Evolutionary conservation across 495 filamentous ascomycete genomes (phyloP).

Genomic region (Daldinia caldariorum): DNA sequence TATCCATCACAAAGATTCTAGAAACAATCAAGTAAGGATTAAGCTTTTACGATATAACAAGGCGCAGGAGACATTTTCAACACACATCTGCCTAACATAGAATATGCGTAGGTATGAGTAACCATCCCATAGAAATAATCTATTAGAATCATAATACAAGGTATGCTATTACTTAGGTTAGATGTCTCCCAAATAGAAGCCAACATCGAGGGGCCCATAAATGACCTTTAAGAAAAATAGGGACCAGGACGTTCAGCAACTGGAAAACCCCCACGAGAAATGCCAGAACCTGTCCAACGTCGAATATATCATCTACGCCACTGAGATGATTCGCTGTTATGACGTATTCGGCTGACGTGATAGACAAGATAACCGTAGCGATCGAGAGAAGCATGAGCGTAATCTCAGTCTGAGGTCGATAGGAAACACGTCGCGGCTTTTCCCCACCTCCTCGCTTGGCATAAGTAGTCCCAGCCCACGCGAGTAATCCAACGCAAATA

Average conservation of each 20-base stretch:
- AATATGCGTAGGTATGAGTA: no score
- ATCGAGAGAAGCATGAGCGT: constrained; percentile 31
- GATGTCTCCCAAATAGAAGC: constrained; percentile 27
- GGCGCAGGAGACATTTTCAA: no score
- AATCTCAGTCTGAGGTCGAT: constrained; percentile 31
- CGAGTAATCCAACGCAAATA: constrained; percentile 6
- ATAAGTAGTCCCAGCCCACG: constrained; percentile 11
- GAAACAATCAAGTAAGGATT: no score
- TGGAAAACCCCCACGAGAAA: constrained; percentile 34
- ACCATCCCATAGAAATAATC: no score
- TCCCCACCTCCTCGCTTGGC: not conserved
- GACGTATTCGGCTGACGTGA: constrained; percentile 30
- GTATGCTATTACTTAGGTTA: not conserved
- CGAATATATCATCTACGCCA: constrained; percentile 21
- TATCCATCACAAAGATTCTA: no score
- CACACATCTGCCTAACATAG: no score
- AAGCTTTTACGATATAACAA: no score
- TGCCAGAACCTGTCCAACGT: constrained; percentile 30
- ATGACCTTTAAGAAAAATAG: constrained; percentile 12
- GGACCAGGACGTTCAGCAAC: constrained; percentile 17
- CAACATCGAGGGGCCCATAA: constrained; percentile 27
- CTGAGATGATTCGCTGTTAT: constrained; percentile 24
- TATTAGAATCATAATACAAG: not conserved
- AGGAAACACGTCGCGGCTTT: not conserved
- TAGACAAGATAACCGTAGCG: constrained; percentile 26